Evolutionary conservation across 192 early-diverging fungal species (phyloP).

Genomic region (Coemansia sp.): DNA sequence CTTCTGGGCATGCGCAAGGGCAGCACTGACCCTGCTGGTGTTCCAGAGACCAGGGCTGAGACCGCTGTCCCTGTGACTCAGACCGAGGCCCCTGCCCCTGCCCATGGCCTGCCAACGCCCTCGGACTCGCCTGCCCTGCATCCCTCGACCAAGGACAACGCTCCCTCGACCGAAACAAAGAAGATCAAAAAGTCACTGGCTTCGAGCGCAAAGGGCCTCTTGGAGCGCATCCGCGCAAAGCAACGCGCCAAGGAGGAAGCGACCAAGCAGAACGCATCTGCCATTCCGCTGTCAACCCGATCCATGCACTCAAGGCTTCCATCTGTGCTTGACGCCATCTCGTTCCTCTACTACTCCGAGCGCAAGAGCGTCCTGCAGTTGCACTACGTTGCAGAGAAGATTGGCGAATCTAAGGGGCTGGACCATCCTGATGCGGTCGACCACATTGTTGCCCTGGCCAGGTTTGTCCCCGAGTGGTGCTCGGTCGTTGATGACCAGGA

Average conservation of each 20-base stretch:
- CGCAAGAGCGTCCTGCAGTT: slow-evolving; percentile 38
- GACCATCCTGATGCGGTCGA: slow-evolving; percentile 17
- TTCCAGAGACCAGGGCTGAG: too few species aligned
- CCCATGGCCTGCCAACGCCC: slow-evolving; percentile 24
- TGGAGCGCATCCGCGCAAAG: slow-evolving; percentile 55
- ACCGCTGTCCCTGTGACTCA: too few species aligned
- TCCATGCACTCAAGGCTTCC: slow-evolving; percentile 52
- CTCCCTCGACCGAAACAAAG: not conserved
- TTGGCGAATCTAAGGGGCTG: slow-evolving; percentile 39
- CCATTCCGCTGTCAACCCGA: slow-evolving; percentile 17
- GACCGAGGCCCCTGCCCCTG: too few species aligned
- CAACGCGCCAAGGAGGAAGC: slow-evolving; percentile 36
- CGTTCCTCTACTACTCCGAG: slow-evolving; percentile 51
- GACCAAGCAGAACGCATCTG: not conserved
- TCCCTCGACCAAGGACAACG: not conserved
- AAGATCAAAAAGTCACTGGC: slow-evolving; percentile 8
- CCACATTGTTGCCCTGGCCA: slow-evolving; percentile 25
- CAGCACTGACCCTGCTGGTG: not conserved
- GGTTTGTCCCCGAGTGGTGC: slow-evolving; percentile 52
- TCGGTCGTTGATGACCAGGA: slow-evolving; percentile 5
- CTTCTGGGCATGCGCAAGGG: slow-evolving; percentile 16
- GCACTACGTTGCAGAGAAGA: slow-evolving; percentile 38
- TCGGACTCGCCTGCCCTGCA: slow-evolving; percentile 28
- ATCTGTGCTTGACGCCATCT: slow-evolving; percentile 36
- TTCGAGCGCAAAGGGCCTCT: slow-evolving; percentile 20